Conservation (phyloP, 352 stramenopile genomes). For the Phytophthora cajani region DNA sequence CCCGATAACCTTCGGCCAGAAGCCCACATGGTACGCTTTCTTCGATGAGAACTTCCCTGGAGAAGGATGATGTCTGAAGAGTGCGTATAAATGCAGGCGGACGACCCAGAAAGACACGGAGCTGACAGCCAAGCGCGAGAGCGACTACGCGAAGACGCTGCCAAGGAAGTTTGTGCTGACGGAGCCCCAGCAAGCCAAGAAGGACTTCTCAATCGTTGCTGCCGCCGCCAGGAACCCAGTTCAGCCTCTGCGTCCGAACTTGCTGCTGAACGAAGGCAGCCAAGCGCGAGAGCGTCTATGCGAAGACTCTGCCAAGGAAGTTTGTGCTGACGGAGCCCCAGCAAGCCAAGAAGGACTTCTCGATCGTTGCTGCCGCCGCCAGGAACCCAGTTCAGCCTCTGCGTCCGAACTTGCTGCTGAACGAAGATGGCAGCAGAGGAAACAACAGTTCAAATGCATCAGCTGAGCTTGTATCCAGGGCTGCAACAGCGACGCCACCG, state of each 20-base stretch:
- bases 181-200: constrained; percentile 47
- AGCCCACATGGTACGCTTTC: constrained; percentile 65
- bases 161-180: constrained; percentile 76
- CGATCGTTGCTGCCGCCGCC: constrained; percentile 53
- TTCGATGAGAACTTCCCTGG: not conserved
- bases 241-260: constrained; percentile 55
- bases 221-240: constrained; percentile 58
- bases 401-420: constrained; percentile 42
- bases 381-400: constrained; percentile 64
- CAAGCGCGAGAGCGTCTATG: constrained; percentile 53
- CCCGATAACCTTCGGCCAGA: constrained; percentile 76
- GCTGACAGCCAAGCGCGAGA: constrained; percentile 47
- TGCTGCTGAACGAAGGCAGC: constrained; percentile 43
- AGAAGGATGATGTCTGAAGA: not conserved
- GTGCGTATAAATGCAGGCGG: constrained; percentile 50
- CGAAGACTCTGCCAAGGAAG: constrained; percentile 60
- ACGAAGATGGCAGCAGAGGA: constrained; percentile 44
- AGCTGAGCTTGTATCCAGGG: constrained; percentile 16
- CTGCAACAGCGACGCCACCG: constrained; percentile 16
- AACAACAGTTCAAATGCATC: constrained; percentile 22
- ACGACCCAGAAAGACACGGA: constrained; percentile 52
- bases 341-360: constrained; percentile 52
- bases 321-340: constrained; percentile 74
- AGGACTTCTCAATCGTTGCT: constrained; percentile 56
- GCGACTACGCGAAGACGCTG: constrained; percentile 56